Evolutionary conservation across 139 green algal genomes (phyloP).

Genomic region (Picochlorum costavermella): DNA sequence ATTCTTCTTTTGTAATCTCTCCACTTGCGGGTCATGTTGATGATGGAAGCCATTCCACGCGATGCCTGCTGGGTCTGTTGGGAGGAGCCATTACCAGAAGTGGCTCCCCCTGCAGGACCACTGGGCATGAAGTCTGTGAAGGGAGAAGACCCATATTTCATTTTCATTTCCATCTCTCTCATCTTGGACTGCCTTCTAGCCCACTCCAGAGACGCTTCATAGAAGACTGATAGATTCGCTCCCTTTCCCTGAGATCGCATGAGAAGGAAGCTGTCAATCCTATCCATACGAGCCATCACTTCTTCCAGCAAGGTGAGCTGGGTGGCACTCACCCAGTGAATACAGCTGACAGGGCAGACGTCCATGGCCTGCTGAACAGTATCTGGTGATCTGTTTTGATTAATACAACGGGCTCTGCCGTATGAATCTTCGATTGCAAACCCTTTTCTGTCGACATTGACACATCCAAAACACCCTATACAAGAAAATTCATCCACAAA

Average conservation of each 20-base stretch:
- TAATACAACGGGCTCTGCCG: conserved; percentile 58
- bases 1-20: conserved; percentile 28
- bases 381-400: conserved; percentile 24
- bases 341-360: conserved; percentile 77
- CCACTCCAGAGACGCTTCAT: conserved; percentile 30
- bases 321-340: conserved; percentile 66
- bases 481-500: conserved; percentile 84
- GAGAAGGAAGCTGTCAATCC: conserved; percentile 23
- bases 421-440: conserved; percentile 70
- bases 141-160: background rate
- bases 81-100: background rate
- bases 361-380: conserved; percentile 43
- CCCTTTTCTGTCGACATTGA: conserved; percentile 50
- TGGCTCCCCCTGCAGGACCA: background rate
- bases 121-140: background rate
- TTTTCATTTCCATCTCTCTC: background rate
- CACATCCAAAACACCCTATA: conserved; percentile 80
- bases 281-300: conserved; percentile 35
- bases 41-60: conserved; percentile 8
- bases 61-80: background rate
- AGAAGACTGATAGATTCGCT: conserved; percentile 32
- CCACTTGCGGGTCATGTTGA: conserved; percentile 19
- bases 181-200: conserved; percentile 25
- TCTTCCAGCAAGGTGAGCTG: conserved; percentile 48
- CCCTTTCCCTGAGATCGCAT: conserved; percentile 26